Evolutionary conservation across 2,329 filamentous ascomycete genomes (phyloP), one percentile per base, ranked within the genome.

Genomic region (Beauveria sp.): DNA sequence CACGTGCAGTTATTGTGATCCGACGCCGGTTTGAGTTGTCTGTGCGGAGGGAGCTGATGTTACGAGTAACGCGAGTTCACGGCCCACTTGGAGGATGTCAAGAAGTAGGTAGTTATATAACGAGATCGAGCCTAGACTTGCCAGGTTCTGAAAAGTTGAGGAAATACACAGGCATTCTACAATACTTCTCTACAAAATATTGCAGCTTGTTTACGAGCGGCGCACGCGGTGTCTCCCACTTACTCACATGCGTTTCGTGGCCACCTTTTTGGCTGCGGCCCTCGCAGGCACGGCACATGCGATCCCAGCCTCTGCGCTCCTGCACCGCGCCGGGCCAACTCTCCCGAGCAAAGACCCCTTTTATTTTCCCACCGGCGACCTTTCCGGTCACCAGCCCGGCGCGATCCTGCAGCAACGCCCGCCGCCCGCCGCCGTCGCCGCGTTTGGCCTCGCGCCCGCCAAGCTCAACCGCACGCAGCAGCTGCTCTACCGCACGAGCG

Each of bases 401-500:
- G 41, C 59, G 43, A 66, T 67, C 12, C 53, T 67, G 22, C 44
- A 37, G 1, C 48, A 64, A 18, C 54, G 66, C 18, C 40, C 54
- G 8, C 47, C 65, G 6, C 65, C 65, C 1, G 50, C 61, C 1
- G 54, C 51, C 5, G 62, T 67, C 2, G 56, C 63, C 10, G 59
- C 62, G 2, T 66, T 62, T 37, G 60, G 63, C 24, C 4, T 61
- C 50, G 70, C 0, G 69, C 56, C 65, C 9, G 44, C 57, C 43
- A 63, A 63, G 47, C 63, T 71, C 12, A 20, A 66, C 8, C 52
- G 52, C 7, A 64, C 55, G 51, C 53, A 66, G 55, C 72, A 78
- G 59, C 67, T 79, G 50, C 69, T 77, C 2, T 77, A 76, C 63
- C 69, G 73, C n/a, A 75, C 76, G 5, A 75, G 69, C 5, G 71